A percentile compares a stretch with the other conserved stretches of the same genome.
phyloP scores from a whole-genome alignment of 192 early-diverging fungal genomes.

The Backusella liffmaniae region DNA sequence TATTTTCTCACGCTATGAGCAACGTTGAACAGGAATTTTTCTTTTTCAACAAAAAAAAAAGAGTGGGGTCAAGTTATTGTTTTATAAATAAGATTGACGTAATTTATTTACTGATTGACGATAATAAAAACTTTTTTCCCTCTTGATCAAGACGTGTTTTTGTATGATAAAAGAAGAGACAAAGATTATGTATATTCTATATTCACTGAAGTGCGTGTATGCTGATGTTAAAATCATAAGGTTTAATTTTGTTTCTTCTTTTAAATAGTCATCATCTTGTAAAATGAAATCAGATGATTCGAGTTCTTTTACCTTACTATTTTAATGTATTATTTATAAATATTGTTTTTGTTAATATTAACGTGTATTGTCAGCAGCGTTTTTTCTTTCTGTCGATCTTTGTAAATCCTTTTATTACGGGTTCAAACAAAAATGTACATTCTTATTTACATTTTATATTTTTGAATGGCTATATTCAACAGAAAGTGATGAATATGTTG shows the following conservation, averaged over 20 bases:
- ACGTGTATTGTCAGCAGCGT: not conserved
- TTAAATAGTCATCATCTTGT: not conserved
- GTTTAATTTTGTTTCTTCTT: not conserved
- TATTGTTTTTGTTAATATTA: not conserved
- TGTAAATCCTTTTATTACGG: no score
- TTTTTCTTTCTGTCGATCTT: not conserved
- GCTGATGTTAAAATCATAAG: not conserved
- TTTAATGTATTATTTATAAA: no score
- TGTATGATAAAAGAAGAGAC: no score
- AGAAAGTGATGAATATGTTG: not conserved
- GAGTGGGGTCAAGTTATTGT: not conserved
- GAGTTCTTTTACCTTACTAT: not conserved
- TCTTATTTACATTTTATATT: not conserved
- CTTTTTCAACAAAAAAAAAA: not conserved
- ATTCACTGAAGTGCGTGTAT: no score
- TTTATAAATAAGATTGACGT: constrained; percentile 1
- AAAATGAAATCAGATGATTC: not conserved
- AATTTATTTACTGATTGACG: not conserved
- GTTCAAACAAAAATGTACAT: not conserved
- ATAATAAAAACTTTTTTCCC: not conserved
- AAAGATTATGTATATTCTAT: no score
- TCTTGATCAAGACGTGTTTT: not conserved
- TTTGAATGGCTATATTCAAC: not conserved
- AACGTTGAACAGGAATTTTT: not conserved
- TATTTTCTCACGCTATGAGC: constrained; percentile 6